Evolutionary conservation across 768 basidiomycete genomes (phyloP).

Genomic region (Pisolithus marmoratus): DNA sequence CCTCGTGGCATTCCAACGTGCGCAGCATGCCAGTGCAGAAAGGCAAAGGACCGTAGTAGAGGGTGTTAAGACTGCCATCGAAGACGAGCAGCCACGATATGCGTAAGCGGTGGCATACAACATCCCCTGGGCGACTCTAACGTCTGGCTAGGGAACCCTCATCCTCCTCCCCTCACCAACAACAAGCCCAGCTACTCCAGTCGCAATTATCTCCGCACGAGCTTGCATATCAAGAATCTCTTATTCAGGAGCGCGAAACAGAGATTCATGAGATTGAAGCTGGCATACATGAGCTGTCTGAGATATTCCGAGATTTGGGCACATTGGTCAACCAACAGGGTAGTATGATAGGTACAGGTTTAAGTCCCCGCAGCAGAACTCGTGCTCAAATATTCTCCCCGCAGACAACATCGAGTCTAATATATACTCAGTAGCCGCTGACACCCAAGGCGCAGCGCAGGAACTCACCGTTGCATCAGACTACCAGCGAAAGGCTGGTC

Average conservation of each 20-base stretch:
- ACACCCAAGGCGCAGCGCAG: conserved; percentile 77
- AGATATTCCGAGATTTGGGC: conserved; percentile 95
- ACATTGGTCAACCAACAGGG: conserved; percentile 94
- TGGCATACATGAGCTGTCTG: conserved; percentile 91
- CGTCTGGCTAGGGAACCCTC: conserved; percentile 27
- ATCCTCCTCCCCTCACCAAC: conserved; percentile 50
- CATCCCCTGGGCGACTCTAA: neutral
- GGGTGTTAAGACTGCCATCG: conserved; percentile 77
- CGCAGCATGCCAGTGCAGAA: conserved; percentile 87
- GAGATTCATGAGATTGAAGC: conserved; percentile 97
- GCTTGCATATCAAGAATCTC: conserved; percentile 90
- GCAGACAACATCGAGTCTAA: conserved; percentile 95
- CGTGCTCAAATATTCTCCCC: neutral
- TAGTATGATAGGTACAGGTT: conserved; percentile 77
- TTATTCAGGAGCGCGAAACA: conserved; percentile 74
- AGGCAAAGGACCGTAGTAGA: conserved; percentile 86
- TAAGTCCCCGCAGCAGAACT: neutral
- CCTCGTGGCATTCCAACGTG: conserved; percentile 85
- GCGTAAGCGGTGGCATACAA: conserved; percentile 3
- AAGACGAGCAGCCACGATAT: conserved; percentile 52
- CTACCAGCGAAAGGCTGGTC: conserved; percentile 91
- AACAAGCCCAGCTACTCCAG: conserved; percentile 67
- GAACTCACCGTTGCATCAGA: conserved; percentile 87
- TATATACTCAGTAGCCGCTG: conserved; percentile 76
- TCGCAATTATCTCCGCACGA: conserved; percentile 82